A percentile compares a stretch with the other conserved stretches of the same genome.
Evolutionary conservation across 2,329 filamentous ascomycete species (phyloP).

Genomic region (Aotearoamyces nothofagi): DNA sequence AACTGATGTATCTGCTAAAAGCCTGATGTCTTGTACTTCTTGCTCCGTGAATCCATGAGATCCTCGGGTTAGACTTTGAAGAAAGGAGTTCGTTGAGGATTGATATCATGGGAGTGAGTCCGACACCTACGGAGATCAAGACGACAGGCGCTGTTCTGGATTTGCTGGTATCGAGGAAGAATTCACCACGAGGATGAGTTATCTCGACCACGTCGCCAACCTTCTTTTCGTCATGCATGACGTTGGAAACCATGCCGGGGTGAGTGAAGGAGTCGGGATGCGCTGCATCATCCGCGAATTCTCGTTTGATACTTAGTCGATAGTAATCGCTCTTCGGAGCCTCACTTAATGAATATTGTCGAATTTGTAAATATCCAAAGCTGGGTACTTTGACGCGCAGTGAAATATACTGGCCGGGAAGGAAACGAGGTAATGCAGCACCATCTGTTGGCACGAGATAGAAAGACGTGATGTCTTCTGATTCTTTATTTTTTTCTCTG

Average conservation of each 20-base stretch:
- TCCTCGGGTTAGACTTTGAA: slow-evolving; percentile 24
- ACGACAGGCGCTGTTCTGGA: slow-evolving; percentile 36
- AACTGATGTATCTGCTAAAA: slow-evolving; percentile 34
- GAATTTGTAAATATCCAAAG: slow-evolving; percentile 48
- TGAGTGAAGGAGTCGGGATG: slow-evolving; percentile 18
- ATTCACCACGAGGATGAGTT: slow-evolving; percentile 41
- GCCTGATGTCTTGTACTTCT: slow-evolving; percentile 33
- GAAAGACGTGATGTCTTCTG: slow-evolving; percentile 48
- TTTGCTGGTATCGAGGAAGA: slow-evolving; percentile 38
- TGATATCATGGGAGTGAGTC: slow-evolving; percentile 48
- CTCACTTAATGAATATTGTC: slow-evolving; percentile 64
- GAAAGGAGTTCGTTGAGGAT: slow-evolving; percentile 41
- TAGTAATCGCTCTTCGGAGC: slow-evolving; percentile 38
- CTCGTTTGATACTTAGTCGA: slow-evolving; percentile 61
- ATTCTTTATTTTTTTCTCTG: slow-evolving; percentile 43
- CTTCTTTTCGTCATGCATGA: slow-evolving; percentile 30
- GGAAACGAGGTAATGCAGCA: slow-evolving; percentile 39
- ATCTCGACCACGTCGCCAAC: slow-evolving; percentile 38
- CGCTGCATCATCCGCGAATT: slow-evolving; percentile 19
- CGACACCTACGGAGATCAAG: slow-evolving; percentile 53
- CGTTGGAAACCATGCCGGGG: slow-evolving; percentile 35
- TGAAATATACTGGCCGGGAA: slow-evolving; percentile 61
- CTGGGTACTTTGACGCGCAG: slow-evolving; percentile 45
- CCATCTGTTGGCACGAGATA: slow-evolving; percentile 53
- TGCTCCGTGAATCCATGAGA: slow-evolving; percentile 50